phyloP scores from a whole-genome alignment of 768 basidiomycete species.

The Trametopsis cervina region DNA sequence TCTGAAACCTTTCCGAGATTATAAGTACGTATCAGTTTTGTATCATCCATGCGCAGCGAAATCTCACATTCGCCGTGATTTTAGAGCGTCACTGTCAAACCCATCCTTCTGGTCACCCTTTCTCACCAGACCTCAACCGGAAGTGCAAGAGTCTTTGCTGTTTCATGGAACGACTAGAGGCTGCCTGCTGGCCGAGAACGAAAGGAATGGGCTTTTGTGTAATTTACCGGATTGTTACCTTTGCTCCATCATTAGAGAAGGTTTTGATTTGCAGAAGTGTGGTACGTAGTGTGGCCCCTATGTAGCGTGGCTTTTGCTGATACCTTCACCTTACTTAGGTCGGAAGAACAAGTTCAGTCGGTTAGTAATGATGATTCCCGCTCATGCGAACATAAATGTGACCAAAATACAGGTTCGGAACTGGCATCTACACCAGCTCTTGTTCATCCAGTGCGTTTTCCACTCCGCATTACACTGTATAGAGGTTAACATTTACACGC shows the following conservation, averaged over 20 bases:
- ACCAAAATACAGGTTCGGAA: constrained; percentile 60
- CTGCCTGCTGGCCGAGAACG: constrained; percentile 52
- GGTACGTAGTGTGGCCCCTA: constrained; percentile 29
- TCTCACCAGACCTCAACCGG: constrained; percentile 15
- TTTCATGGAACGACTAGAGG: constrained; percentile 64
- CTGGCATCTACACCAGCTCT: constrained; percentile 58
- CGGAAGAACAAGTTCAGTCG: constrained; percentile 50
- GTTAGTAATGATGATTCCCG: constrained; percentile 16
- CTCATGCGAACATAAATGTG: no score
- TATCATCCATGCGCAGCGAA: constrained; percentile 23
- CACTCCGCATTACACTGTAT: not conserved
- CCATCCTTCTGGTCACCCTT: constrained; percentile 1
- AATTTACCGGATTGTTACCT: constrained; percentile 42
- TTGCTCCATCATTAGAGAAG: constrained; percentile 49
- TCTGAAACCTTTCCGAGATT: constrained; percentile 37
- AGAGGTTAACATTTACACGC: not conserved
- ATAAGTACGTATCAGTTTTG: constrained; percentile 32
- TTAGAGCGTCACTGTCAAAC: not conserved
- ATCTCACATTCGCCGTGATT: constrained; percentile 19
- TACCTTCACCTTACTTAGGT: constrained; percentile 26
- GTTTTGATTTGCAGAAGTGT: constrained; percentile 54
- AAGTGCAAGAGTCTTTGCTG: constrained; percentile 49
- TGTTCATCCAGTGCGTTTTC: constrained; percentile 56
- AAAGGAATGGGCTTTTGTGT: constrained; percentile 41
- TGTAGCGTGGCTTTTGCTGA: no score